These are phyloP conservation scores for Trichoderma sp. DNA, from an alignment of 2,329 filamentous ascomycete species.

Conservation along the genomic window DNA sequence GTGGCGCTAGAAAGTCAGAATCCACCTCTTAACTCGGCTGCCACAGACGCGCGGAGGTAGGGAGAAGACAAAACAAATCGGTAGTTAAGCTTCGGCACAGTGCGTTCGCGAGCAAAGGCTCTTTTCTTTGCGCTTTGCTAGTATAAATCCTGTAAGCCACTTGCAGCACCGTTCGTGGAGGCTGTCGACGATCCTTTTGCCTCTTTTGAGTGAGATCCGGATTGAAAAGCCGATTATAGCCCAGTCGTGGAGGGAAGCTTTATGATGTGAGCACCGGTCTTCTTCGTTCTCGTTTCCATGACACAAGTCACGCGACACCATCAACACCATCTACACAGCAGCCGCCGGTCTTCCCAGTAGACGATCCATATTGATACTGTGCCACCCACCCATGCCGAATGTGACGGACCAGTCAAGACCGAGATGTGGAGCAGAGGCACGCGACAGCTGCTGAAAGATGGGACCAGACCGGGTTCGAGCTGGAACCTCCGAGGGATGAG, in stretches of 20 bases:
- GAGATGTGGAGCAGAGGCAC: constrained; percentile 12
- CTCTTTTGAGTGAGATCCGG: not conserved
- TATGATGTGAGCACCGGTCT: not conserved
- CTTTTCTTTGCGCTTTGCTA: not conserved
- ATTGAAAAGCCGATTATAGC: not conserved
- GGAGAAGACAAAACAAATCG: not conserved
- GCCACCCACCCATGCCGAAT: not conserved
- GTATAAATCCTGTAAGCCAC: not conserved
- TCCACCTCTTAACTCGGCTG: not conserved
- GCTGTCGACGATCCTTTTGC: not conserved
- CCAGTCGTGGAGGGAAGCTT: constrained; percentile 7
- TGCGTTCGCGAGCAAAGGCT: not conserved
- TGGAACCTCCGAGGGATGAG: not conserved
- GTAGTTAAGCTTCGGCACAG: not conserved
- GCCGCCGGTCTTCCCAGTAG: not conserved
- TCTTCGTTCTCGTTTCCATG: not conserved
- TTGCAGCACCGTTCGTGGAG: not conserved
- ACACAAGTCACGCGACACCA: constrained; percentile 5
- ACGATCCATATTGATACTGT: not conserved
- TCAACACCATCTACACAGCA: not conserved
- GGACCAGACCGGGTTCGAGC: not conserved
- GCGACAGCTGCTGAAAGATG: constrained; percentile 10
- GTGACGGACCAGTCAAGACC: not conserved
- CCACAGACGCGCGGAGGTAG: not conserved
- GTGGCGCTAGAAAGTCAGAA: not conserved